Evolutionary conservation across 768 basidiomycete species (phyloP), one percentile per base, ranked within the genome.

Genomic region (Boletus reticuloceps): DNA sequence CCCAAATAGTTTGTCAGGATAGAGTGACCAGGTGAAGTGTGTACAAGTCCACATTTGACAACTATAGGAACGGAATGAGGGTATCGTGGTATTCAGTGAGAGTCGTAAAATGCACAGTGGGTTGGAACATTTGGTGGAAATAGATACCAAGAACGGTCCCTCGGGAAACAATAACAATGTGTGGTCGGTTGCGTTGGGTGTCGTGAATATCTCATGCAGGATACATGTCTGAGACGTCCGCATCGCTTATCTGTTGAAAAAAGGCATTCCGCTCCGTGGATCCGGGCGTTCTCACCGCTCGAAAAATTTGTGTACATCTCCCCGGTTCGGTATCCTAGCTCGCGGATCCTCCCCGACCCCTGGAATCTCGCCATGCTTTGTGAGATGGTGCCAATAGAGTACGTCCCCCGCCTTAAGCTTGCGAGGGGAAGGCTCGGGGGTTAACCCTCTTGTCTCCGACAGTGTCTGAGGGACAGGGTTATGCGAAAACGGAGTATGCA

Each of bases 361-460:
- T 39, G 86, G 83, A 55, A 89, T 86, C 69, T 91, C 89, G 13
- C 89, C 89, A 55, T 77, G 80, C 59, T 81, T 82, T 46, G 77
- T 69, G 55, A 91, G 83, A 60, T 90, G 84, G 66, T 91, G 88
- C 89, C 89, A 91, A 64, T 79, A 88, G 17, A 91, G 72, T 11
- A 82, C 65, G 57, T 89, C 86, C 20, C 88, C 88, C 11, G 77
- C 73, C 62, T 72, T 76, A 32, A 86, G 78, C 46, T 69, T 74
- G 53, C 72, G 73, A 37, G 70, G 69, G 53, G 49, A 55, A 38
- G 73, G 51, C 43, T 69, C 69, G 29, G 60, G 55, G 13, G 53
- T 55, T 9, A 52, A 36, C 17, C 49, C 53, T 51, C 62, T 54
- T 22, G 56, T 39, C 19, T 56, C 60, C 16, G 51, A 48, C 29